Base-by-base conservation (phyloP, 176 grass and related monocot species). In the maize (Zea mays) region DNA sequence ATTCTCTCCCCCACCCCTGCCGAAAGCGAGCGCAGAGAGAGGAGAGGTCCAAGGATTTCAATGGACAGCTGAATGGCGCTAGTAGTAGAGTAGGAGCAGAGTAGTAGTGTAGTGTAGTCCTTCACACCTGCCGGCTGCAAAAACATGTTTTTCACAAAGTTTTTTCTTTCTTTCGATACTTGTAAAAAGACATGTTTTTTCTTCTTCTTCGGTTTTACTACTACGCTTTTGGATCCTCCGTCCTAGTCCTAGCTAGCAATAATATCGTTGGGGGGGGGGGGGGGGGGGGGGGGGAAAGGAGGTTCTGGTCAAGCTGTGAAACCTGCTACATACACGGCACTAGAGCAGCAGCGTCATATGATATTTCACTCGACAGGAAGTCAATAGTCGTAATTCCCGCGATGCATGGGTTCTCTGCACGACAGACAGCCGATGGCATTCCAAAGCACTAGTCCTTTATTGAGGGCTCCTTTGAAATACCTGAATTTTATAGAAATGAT, bases 361-460 rank as follows among this genome's bases (percentile, higher is more conserved):
- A n/a, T 45, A 27, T 69, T 47, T 27, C 27, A 69, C 67, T 43
- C 64, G 59, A 67, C 77, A 88, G 82, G 35, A 72, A 72, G 82
- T 89, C 78, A 89, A 61, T 75, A 77, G 49, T 67, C 78, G 71
- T 72, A 67, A 71, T 77, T 69, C 77, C 43, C 77, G 72, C 20
- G 47, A 62, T 51, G 72, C 47, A 67, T 44, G 72, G 47, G 71
- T 76, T 81, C 71, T 65, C 86, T 71, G 81, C 4, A 19, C 65
- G 37, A 69, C 45, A 68, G 37, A 69, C 45, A 68, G 27, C 20
- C 39, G 2, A 12, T 10, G 56, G 56, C 56, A 21, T 56, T 56
- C 52, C 17, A 19, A 5, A n/a, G 5, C 33, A 34, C 1, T 1
- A 27, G 27, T 27, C 27, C n/a, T n/a, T n/a, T n/a, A n/a, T n/a